phyloP scores from a whole-genome alignment of 306 rosid genomes.

The Quercus bicolor region DNA sequence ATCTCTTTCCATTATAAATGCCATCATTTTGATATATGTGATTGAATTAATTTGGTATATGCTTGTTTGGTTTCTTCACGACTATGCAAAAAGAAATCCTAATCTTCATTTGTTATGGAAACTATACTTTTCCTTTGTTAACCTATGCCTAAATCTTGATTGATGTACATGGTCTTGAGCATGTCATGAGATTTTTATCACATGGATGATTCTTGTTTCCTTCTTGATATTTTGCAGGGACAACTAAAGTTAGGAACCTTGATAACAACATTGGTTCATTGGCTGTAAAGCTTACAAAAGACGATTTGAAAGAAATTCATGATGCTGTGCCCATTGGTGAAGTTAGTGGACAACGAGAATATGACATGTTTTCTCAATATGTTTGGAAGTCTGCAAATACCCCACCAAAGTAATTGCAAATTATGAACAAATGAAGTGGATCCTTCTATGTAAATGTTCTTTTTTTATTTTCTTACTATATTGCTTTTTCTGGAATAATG shows the following conservation, averaged over 20 bases:
- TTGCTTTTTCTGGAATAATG: not conserved
- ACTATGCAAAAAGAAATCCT: not conserved
- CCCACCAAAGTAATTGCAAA: slow-evolving; percentile 31
- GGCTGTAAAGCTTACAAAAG: slow-evolving; percentile 50
- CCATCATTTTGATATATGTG: too few species aligned
- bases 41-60: too few species aligned
- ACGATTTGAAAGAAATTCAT: slow-evolving; percentile 50
- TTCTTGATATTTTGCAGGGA: slow-evolving; percentile 30
- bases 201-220: not conserved
- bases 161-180: not conserved
- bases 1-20: not conserved
- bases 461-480: not conserved
- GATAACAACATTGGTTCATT: slow-evolving; percentile 58
- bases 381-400: slow-evolving; percentile 55
- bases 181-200: slow-evolving; percentile 7
- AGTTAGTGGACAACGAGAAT: slow-evolving; percentile 49
- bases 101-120: not conserved
- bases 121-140: not conserved
- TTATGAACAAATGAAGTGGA: not conserved
- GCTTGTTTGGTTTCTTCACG: not conserved
- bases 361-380: slow-evolving; percentile 16
- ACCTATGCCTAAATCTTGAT: not conserved
- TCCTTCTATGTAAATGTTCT: not conserved
- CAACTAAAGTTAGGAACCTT: slow-evolving; percentile 58
- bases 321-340: slow-evolving; percentile 54